Conservation (phyloP, 2,329 filamentous ascomycete species). For the Penicillium janthinellum region DNA sequence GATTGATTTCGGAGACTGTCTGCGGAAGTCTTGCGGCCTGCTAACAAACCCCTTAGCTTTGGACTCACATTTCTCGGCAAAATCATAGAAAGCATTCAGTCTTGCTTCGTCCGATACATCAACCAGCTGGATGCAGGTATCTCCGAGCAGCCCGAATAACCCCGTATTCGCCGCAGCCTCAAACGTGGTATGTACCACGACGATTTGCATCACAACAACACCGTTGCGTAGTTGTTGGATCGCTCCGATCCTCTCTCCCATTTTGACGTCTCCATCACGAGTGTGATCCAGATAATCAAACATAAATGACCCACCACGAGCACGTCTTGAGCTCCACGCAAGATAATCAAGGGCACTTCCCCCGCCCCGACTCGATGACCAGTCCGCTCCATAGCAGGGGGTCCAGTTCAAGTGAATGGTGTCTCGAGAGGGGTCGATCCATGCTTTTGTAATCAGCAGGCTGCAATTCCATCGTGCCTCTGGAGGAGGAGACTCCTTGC, state of each 20-base stretch:
- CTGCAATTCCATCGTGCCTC: background rate
- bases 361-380: background rate
- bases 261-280: background rate
- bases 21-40: background rate
- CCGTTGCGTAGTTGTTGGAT: background rate
- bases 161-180: background rate
- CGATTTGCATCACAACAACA: background rate
- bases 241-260: background rate
- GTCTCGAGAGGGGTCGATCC: background rate
- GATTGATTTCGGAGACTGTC: background rate
- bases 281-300: constrained; percentile 2
- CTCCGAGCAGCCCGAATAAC: constrained; percentile 2
- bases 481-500: background rate
- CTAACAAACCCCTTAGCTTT: background rate
- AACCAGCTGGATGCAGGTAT: background rate
- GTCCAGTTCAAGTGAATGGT: background rate
- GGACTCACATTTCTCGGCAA: constrained; percentile 1
- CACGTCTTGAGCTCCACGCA: background rate
- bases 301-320: background rate
- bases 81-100: background rate
- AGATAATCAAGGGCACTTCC: background rate
- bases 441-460: background rate
- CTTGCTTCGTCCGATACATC: constrained; percentile 4
- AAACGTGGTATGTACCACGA: background rate
- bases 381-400: background rate